Evolutionary conservation across 768 basidiomycete species (phyloP), one percentile per base, ranked within the genome.

Genomic region (Ramaria rubella): DNA sequence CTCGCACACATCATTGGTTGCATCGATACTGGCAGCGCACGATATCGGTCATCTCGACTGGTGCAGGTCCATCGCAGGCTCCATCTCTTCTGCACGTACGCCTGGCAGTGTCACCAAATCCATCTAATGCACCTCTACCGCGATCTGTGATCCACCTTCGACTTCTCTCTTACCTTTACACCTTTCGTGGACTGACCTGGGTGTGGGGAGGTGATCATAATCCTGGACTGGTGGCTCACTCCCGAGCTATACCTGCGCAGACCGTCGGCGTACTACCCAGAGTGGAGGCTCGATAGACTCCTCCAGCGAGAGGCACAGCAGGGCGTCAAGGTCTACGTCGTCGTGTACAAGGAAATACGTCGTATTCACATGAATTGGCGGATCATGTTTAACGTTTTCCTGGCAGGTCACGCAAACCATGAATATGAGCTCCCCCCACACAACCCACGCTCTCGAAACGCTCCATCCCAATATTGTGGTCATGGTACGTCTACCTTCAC

Each of bases 181-280:
- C n/a, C n/a, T n/a, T n/a, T n/a, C n/a, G n/a, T n/a, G n/a, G n/a
- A n/a, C n/a, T n/a, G n/a, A n/a, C 75, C n/a, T n/a, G n/a, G n/a
- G n/a, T n/a, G n/a, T n/a, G n/a, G n/a, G n/a, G n/a, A 38, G 43
- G 61, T 9, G 73, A 75, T 1, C 24, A 55, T 55, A 40, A 55
- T 55, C 7, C 27, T 44, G 83, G 87, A 90, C 61, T 90, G 90
- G 91, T 94, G 94, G 94, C 80, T 98, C 59, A 89, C 90, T 0
- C 94, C 95, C 1, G 95, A 98, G 67, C 72, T 98, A 3, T 96
- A 92, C 71, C 85, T 98, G 34, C 86, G 95, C 52, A 88, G 96
- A 11, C 96, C 95, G 1, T 86, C 94, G 5, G 89, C 91, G 0
- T 71, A 83, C 62, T 78, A 90, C 66, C 85, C 86, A 6, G 85